Evolutionary conservation across 495 filamentous ascomycete genomes (phyloP).

Genomic region (Penicillium diatomitis): DNA sequence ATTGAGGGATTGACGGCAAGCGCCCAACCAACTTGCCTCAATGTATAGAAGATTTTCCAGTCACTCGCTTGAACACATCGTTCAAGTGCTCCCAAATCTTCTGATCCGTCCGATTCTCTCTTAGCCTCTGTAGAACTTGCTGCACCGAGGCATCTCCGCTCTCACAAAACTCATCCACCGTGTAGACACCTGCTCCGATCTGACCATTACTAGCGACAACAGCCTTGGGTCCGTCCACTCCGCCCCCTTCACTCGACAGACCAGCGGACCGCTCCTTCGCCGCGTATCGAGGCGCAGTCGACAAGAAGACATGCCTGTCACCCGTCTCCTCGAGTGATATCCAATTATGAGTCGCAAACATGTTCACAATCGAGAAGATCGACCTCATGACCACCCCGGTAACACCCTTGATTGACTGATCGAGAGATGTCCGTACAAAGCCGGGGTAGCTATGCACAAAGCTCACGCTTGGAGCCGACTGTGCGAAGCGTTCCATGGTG

Average conservation of each 20-base stretch:
- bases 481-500: slow-evolving; percentile 18
- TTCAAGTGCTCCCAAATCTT: background rate
- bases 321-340: background rate
- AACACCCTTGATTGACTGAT: background rate
- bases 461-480: slow-evolving; percentile 15
- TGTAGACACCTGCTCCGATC: background rate
- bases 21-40: background rate
- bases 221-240: background rate
- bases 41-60: background rate
- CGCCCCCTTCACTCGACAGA: too few relatives aligned
- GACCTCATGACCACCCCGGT: background rate
- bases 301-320: background rate
- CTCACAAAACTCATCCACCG: background rate
- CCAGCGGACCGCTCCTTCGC: background rate
- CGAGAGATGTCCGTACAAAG: slow-evolving; percentile 21
- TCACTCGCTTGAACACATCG: background rate
- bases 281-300: background rate
- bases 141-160: background rate
- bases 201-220: background rate
- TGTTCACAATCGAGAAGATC: background rate
- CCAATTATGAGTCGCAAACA: background rate
- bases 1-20: too few relatives aligned
- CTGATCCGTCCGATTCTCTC: background rate
- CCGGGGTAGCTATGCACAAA: slow-evolving; percentile 35
- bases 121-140: background rate